phyloP scores from a whole-genome alignment of 2,329 filamentous ascomycete species.

The Xylariomycetidae sp. region DNA sequence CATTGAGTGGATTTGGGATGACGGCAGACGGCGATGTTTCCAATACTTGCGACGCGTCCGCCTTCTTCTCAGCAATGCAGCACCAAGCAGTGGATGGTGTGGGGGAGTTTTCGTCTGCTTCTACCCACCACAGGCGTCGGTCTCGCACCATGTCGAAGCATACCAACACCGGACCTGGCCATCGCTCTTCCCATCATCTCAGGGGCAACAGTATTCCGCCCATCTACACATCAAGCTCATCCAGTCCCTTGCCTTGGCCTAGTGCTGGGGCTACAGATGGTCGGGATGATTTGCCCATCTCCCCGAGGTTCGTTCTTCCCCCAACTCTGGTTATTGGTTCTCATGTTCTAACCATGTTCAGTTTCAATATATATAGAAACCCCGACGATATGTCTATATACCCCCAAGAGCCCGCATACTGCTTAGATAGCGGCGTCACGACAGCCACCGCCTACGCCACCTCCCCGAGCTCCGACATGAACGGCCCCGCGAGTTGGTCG shows the following conservation, averaged over 20 bases:
- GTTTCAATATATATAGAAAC: slow-evolving; percentile 21
- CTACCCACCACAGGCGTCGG: slow-evolving; percentile 15
- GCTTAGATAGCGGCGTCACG: slow-evolving; percentile 18
- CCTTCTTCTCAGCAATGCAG: slow-evolving; percentile 19
- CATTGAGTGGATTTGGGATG: slow-evolving; percentile 20
- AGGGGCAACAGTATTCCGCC: slow-evolving; percentile 25
- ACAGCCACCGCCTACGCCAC: slow-evolving; percentile 21
- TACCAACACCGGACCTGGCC: too few relatives aligned
- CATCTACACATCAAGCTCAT: slow-evolving; percentile 19
- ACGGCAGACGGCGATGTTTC: slow-evolving; percentile 20
- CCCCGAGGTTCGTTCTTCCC: slow-evolving; percentile 14
- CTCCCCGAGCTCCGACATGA: slow-evolving; percentile 20
- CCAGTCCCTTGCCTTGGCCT: slow-evolving; percentile 22
- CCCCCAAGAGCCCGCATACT: slow-evolving; percentile 21
- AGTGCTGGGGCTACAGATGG: slow-evolving; percentile 15
- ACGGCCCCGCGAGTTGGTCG: slow-evolving; percentile 20
- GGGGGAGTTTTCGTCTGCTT: slow-evolving; percentile 14
- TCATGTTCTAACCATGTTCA: slow-evolving; percentile 3
- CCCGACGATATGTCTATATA: slow-evolving; percentile 22
- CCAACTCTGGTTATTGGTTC: too few relatives aligned
- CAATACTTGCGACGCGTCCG: slow-evolving; percentile 19
- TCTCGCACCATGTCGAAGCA: slow-evolving; percentile 22
- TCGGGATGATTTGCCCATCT: slow-evolving; percentile 18
- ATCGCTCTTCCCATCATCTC: slow-evolving; percentile 14
- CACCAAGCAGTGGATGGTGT: slow-evolving; percentile 20